phyloP scores from a whole-genome alignment of 2,329 filamentous ascomycete species.

The Pseudogymnoascus sp. region DNA sequence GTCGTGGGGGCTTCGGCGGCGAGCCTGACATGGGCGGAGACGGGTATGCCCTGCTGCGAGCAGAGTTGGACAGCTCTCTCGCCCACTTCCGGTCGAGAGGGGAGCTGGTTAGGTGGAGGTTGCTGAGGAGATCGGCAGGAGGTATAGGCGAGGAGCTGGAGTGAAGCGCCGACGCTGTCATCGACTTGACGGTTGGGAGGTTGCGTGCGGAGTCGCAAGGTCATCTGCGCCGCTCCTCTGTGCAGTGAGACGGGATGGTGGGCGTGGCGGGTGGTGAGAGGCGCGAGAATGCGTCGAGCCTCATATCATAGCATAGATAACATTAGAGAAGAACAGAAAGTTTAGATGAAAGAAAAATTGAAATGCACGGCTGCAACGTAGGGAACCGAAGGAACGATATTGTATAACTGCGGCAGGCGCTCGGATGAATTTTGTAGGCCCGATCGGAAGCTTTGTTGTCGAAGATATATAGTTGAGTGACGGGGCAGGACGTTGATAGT shows the following conservation, averaged over 20 bases:
- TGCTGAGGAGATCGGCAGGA: slow-evolving; percentile 52
- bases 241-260: background rate
- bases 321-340: background rate
- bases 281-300: background rate
- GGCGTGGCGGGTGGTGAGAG: background rate
- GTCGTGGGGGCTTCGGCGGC: slow-evolving; percentile 52
- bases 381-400: slow-evolving; percentile 4
- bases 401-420: background rate
- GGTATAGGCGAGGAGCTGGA: slow-evolving; percentile 24
- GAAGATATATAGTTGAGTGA: slow-evolving; percentile 3
- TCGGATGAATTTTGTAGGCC: slow-evolving; percentile 1
- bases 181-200: slow-evolving; percentile 5
- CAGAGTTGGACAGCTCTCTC: slow-evolving; percentile 47
- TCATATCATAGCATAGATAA: background rate
- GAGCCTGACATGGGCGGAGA: slow-evolving; percentile 70
- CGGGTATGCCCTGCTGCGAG: slow-evolving; percentile 55
- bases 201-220: background rate
- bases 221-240: background rate
- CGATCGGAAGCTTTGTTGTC: slow-evolving; percentile 2
- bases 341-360: background rate
- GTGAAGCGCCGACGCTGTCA: background rate
- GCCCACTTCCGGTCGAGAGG: slow-evolving; percentile 49
- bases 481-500: background rate
- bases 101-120: slow-evolving; percentile 46
- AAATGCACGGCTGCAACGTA: background rate